Percentiles rank a stretch among this genome's conserved stretches.
phyloP scores from a whole-genome alignment of 345 rosid species.

The Citrus glauca region DNA sequence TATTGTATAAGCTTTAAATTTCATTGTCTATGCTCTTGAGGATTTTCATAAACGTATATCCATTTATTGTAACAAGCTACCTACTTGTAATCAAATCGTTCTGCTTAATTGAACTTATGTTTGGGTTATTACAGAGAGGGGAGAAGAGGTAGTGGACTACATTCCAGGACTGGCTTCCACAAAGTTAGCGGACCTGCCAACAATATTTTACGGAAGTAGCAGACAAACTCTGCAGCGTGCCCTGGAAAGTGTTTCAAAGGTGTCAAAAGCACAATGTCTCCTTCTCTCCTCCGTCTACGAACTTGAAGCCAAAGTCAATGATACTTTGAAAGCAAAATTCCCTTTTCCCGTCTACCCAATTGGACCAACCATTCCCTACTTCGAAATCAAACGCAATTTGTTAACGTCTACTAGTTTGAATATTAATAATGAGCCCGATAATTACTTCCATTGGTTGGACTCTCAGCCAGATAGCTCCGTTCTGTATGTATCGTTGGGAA shows the following conservation, averaged over 20 bases:
- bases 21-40: not conserved
- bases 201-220: conserved; percentile 9
- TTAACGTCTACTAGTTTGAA: not conserved
- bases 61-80: not conserved
- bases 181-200: conserved; percentile 20
- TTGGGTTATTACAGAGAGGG: conserved; percentile 18
- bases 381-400: not conserved
- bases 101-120: conserved; percentile 8
- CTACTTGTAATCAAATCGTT: no score
- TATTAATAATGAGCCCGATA: no score
- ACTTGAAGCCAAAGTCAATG: conserved; percentile 27
- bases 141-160: conserved; percentile 31
- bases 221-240: not conserved
- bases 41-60: no score
- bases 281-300: conserved; percentile 28
- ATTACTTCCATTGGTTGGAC: conserved; percentile 24
- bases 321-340: not conserved
- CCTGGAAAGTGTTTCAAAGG: conserved; percentile 12
- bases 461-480: conserved; percentile 29
- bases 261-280: conserved; percentile 25
- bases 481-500: conserved; percentile 40
- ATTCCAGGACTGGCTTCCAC: conserved; percentile 36
- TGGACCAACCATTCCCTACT: conserved; percentile 33
- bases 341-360: conserved; percentile 23
- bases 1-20: not conserved